Evolutionary conservation across 2,329 filamentous ascomycete genomes (phyloP).

Genomic region (Botrytis fabae): DNA sequence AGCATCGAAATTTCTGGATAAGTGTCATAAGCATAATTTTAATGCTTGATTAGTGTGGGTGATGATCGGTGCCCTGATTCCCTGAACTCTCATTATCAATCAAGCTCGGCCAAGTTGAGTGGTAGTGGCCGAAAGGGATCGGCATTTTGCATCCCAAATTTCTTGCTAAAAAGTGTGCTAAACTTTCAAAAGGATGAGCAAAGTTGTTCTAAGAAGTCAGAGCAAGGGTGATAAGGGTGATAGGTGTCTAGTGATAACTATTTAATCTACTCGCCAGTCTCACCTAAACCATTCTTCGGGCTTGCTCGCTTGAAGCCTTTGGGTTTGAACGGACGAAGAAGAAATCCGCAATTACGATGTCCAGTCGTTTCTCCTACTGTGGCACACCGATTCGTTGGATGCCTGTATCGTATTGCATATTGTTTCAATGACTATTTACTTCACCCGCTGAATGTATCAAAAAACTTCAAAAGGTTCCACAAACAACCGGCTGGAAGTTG

Average conservation of each 20-base stretch:
- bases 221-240: conserved; percentile 9
- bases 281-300: neutral
- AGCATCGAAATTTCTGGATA: conserved; percentile 1
- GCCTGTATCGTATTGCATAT: conserved; percentile 9
- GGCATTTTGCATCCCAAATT: neutral
- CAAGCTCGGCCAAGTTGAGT: conserved; percentile 1
- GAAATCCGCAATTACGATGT: conserved; percentile 15
- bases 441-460: neutral
- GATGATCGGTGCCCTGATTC: neutral
- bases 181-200: neutral
- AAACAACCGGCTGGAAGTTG: conserved; percentile 1
- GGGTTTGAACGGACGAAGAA: neutral
- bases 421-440: neutral
- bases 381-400: conserved; percentile 8
- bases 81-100: neutral
- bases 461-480: neutral
- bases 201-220: neutral
- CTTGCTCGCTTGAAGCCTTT: conserved; percentile 7
- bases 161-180: neutral
- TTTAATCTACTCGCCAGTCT: neutral
- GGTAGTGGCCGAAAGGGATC: neutral
- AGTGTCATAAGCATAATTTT: conserved; percentile 16
- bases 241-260: neutral
- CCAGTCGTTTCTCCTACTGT: neutral
- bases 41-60: conserved; percentile 11